Evolutionary conservation across 306 rosid species (phyloP), one percentile per base, ranked within the genome.

Genomic region (Ormosia emarginata): DNA sequence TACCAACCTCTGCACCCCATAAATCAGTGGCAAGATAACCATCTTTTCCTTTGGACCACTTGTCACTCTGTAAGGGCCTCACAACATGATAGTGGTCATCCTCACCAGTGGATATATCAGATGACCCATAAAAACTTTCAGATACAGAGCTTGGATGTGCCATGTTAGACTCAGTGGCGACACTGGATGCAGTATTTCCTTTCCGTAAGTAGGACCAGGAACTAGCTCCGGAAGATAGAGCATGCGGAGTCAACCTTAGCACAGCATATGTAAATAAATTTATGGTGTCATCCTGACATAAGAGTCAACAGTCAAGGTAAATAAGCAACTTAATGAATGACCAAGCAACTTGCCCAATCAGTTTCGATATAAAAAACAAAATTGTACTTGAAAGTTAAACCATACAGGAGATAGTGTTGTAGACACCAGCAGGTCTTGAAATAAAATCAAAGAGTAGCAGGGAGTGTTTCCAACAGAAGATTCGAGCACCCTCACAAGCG

Each of bases 331-430:
- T 30, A 18, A 77, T 40, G 81, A 72, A 72, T 34, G 56, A 57
- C 46, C 81, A 75, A 80, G 36, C 47, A 85, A 61, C 71, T 40
- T 55, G 68, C 77, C 61, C 73, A 61, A 67, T 75, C 46, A 52
- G 30, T 67, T 29, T 33, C 34, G 7, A 11, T 39, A 70, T 66
- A 14, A 30, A 39, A 69, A 73, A 34, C 50, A 59, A 82, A 68
- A 73, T n/a, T 62, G 71, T 75, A 50, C 44, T 77, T 56, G 58
- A 85, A 80, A 79, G 83, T 77, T 63, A 73, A 91, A 86, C 78
- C 99, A 82, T 95, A 95, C 99, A 50, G 98, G 93, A 81, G 98
- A 88, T 82, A 96, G 92, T 8, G 97, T 92, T 12, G 99, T 92
- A 50, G 99, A 93, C 89, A 96, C 99, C 87, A 96, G 88, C 76